Percentiles rank a stretch among this genome's conserved stretches.
Evolutionary conservation across 2,329 filamentous ascomycete species (phyloP).

Genomic region (Coniochaeta sp.): DNA sequence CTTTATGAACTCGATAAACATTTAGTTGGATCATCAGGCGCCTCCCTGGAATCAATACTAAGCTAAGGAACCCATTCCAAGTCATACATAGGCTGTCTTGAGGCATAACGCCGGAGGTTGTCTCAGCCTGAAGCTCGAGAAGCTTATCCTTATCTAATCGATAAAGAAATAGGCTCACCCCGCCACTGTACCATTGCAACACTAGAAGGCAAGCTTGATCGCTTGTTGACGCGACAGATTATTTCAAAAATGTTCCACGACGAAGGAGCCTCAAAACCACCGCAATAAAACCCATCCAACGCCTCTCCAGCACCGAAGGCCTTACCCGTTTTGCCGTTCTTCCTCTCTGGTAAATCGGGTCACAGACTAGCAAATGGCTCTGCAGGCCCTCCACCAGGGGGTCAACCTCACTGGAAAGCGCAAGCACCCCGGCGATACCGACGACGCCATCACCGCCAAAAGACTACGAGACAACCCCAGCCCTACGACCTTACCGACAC

Average conservation of each 20-base stretch:
- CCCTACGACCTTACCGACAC: neutral
- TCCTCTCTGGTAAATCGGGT: neutral
- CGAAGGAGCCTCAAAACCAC: neutral
- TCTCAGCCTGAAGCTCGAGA: neutral
- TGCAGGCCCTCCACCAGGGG: conserved; percentile 1
- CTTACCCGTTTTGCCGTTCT: neutral
- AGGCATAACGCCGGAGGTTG: too few species aligned
- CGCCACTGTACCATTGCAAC: neutral
- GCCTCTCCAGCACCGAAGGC: neutral
- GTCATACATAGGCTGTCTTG: too few species aligned
- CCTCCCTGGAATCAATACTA: too few species aligned
- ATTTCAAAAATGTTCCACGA: neutral
- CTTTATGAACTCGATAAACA: too few species aligned
- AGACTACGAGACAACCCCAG: neutral
- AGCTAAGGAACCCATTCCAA: too few species aligned
- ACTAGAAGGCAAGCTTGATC: neutral
- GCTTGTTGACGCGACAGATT: neutral
- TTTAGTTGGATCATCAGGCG: too few species aligned
- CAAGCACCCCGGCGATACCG: conserved; percentile 2
- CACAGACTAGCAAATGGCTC: conserved; percentile 1
- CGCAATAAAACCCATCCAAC: neutral
- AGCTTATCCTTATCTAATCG: neutral
- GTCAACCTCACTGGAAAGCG: conserved; percentile 4
- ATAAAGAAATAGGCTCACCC: neutral
- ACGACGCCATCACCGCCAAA: neutral